Percentiles rank a stretch among this genome's conserved stretches.
phyloP scores from a whole-genome alignment of 345 rosid species.

The Cardamine occulta region DNA sequence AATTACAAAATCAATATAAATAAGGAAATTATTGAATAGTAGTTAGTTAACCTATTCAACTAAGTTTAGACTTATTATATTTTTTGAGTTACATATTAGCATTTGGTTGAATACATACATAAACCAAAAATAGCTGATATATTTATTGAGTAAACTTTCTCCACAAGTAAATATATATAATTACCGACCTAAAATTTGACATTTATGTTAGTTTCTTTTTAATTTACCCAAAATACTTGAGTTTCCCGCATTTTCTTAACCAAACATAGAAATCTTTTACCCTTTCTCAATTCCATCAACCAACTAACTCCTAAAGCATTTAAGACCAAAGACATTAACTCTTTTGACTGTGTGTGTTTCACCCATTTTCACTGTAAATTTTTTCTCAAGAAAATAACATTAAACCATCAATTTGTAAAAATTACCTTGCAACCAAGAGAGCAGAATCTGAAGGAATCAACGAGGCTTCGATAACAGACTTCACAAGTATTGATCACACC shows the following conservation, averaged over 20 bases:
- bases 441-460: slow-evolving; percentile 95
- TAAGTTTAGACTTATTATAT: neutral
- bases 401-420: neutral
- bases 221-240: neutral
- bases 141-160: slow-evolving; percentile 19
- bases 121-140: neutral
- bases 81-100: no score
- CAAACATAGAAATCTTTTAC: neutral
- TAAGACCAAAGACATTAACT: slow-evolving; percentile 15
- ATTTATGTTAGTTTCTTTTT: neutral
- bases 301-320: slow-evolving; percentile 30
- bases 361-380: neutral
- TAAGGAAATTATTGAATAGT: slow-evolving; percentile 19
- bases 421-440: slow-evolving; percentile 97
- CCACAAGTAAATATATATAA: slow-evolving; percentile 25
- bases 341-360: neutral
- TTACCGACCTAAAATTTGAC: neutral
- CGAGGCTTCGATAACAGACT: slow-evolving; percentile 90
- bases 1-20: slow-evolving; percentile 15
- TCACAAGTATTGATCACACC: slow-evolving; percentile 91
- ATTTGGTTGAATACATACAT: neutral
- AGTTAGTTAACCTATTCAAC: slow-evolving; percentile 35
- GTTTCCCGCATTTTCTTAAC: slow-evolving; percentile 24
- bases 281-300: slow-evolving; percentile 4
- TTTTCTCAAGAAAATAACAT: neutral